Base-by-base conservation (phyloP, 1,139 yeast genomes). In the Williopsis jadinii region DNA sequence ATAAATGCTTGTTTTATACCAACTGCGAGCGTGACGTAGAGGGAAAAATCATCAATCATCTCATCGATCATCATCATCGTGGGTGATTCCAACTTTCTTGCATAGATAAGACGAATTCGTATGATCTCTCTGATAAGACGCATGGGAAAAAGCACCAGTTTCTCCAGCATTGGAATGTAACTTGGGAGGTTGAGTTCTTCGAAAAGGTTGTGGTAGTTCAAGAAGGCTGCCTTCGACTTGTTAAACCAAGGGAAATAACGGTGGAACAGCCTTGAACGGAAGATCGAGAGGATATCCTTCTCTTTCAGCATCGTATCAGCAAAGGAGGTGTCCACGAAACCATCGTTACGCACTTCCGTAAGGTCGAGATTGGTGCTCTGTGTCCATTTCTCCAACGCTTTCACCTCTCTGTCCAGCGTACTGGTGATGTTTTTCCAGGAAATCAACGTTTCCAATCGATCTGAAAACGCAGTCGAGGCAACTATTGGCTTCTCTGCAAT, bases 31-130 rank as follows among this genome's bases (percentile, higher is more conserved):
- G 78, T 73, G 41, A 90, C 75, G 58, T 87, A 87, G 2, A 82
- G 73, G 49, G 82, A 81, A 57, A 90, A 83, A 60, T 88, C 96
- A 37, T 80, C 92, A 50, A 92, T 76, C 77, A 87, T 84, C 63
- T 90, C 97, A 61, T 92, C 97, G 50, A 92, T 86, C 82, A 90
- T 86, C 90, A 88, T 84, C 77, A 88, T 77, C 0, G 97, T 88
- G 2, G 96, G 96, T 53, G 85, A 85, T 42, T 76, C 79, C 43
- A 90, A 65, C 53, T 84, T 83, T 60, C 75, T 73, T 4, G 97
- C 95, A 58, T 87, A 88, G 3, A 74, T 69, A 40, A 92, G 70
- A 49, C 97, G 72, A 35, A 86, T 75, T 36, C 74, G 75, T 38
- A 90, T 83, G 39, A 87, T 77, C 55, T 87, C 97, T 56, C 83